Base-by-base conservation (phyloP, 192 early-diverging fungal species). In the Podila epigama region DNA sequence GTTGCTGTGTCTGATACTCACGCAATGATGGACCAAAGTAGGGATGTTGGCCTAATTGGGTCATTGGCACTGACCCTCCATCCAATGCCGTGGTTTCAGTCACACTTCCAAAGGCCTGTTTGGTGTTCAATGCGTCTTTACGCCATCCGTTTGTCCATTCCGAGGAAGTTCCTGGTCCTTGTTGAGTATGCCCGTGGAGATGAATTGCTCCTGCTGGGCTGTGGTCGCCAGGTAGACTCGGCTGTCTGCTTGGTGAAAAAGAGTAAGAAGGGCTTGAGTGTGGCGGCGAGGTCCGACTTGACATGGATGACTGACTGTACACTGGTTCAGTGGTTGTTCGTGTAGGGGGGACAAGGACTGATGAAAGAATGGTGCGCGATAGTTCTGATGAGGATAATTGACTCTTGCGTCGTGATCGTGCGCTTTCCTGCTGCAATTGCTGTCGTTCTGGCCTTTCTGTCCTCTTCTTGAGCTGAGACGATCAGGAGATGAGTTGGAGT, bases 31-130 rank as follows among this genome's bases (percentile, higher is more conserved):
- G n/a, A n/a, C n/a, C n/a, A n/a, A n/a, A 18, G 44, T 48, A 22
- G 7, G 44, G 11, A 48, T 48, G 44, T 25, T 48, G 44, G 7
- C n/a, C 11, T 22, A 48, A 48, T 48, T 18, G 3, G n/a, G n/a
- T 48, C 44, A 48, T 48, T 5, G 44, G 44, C 44, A 48, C 20
- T 48, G 44, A 48, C 44, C 44, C 44, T 48, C 44, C 41, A n/a
- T n/a, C 0, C n/a, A n/a, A n/a, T n/a, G n/a, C n/a, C 20, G 18
- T n/a, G 8, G 3, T 8, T 48, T 18, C n/a, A 48, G 25, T 18
- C 6, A 22, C 15, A 18, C 42, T 44, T 12, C 22, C 42, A 20
- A 44, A 44, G 42, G n/a, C n/a, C n/a, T 44, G 42, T 18, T 15
- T 22, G 4, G 44, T 22, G n/a, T 8, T 15, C n/a, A 22, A n/a